Evolutionary conservation across 225 moss, liverwort and hornwort species (phyloP).

Genomic region (Physcomitrium patens): DNA sequence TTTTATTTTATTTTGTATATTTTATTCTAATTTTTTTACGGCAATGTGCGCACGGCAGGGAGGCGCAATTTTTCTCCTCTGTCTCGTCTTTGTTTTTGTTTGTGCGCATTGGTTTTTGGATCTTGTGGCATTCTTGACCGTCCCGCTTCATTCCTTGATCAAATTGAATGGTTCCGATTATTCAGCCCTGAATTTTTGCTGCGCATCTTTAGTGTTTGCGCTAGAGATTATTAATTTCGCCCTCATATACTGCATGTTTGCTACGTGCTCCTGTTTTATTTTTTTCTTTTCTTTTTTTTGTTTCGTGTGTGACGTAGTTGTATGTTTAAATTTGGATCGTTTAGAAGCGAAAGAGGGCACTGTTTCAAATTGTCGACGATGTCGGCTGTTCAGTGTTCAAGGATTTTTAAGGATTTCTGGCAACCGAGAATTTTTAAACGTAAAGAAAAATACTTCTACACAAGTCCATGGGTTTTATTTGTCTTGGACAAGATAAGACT

Average conservation of each 20-base stretch:
- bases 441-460: background rate
- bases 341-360: background rate
- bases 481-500: background rate
- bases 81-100: background rate
- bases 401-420: background rate
- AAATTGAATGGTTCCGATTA: background rate
- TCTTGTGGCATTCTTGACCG: background rate
- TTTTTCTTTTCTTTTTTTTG: too few species aligned
- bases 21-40: background rate
- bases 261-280: background rate
- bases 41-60: background rate
- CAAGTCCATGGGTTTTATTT: background rate
- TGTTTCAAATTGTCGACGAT: background rate
- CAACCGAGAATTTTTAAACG: background rate
- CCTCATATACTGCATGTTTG: background rate
- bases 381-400: background rate
- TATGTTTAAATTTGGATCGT: background rate
- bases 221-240: background rate
- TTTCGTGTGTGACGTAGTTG: background rate
- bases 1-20: background rate
- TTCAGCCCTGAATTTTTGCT: background rate
- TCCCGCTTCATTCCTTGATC: background rate
- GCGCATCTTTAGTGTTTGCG: background rate
- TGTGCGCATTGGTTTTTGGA: background rate
- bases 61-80: background rate